Evolutionary conservation across 805 yeast genomes (phyloP), one percentile per base, ranked within the genome.

Genomic region (Metschnikowia matae): DNA sequence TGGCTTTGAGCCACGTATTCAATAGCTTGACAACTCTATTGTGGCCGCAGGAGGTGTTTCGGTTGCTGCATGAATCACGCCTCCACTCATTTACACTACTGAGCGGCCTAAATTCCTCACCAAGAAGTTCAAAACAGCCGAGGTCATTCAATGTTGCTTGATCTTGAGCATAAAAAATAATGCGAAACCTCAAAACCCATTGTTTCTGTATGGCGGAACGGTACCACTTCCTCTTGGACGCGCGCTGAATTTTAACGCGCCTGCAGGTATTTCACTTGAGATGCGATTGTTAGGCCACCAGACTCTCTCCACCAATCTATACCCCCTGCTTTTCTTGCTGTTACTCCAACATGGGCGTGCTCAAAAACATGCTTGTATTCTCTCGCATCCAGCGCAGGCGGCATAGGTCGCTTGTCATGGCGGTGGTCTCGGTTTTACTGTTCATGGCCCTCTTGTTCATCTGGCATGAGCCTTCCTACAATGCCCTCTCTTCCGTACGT

Each of bases 191-290:
- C 17, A 13, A 6, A 20, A 5, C 17, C 26, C 3, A 13, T 38
- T 38, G 23, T 14, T 18, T 20, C 13, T 38, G 29, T 20, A 38
- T 36, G 39, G 13, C 29, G 40, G 29, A 7, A n/a, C 40, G 14
- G 14, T 38, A 20, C 15, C 3, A 21, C 15, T 5, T 11, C 3
- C 15, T 4, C 14, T 3, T 3, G 21, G 21, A 17, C 23, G 23
- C 23, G 23, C 39, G 23, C 39, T 18, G 14, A n/a, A 36, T 23
- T 18, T 36, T 36, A 7, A 36, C 42, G 73, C 29, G 80, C 44
- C 17, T 38, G 35, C 35, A 26, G 21, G 44, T 31, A 31, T 13
- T 17, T 29, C 15, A 2, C n/a, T 3, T 13, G 32, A 7, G 42
- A 39, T 23, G 42, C 32, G 42, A 8, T 14, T 20, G 32, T n/a